Percentiles rank a stretch among this genome's conserved stretches.
Evolutionary conservation across 306 rosid genomes (phyloP).

Genomic region (Ochetophila trinervis): DNA sequence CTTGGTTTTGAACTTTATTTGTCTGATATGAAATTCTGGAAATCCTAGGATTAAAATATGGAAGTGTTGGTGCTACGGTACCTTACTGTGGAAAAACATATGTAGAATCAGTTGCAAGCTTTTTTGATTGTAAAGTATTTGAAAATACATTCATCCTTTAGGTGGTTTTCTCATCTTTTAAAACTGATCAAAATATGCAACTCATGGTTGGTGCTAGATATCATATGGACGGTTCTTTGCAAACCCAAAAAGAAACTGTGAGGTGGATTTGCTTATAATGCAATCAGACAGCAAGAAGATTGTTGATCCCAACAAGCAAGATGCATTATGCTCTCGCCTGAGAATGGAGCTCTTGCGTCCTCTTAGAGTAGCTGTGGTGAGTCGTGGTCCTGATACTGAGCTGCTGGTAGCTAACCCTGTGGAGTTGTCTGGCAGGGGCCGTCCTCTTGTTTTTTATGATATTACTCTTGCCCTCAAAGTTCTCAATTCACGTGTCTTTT

Average conservation of each 20-base stretch:
- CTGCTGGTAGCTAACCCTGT: constrained; percentile 63
- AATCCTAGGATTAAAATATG: no score
- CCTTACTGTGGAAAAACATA: neutral
- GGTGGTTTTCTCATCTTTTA: neutral
- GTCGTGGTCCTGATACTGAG: constrained; percentile 60
- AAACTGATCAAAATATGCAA: neutral
- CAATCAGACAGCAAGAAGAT: constrained; percentile 53
- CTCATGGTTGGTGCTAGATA: constrained; percentile 28
- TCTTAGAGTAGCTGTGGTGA: constrained; percentile 46
- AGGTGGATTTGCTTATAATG: constrained; percentile 46
- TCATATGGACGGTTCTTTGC: constrained; percentile 47
- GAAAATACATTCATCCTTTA: neutral
- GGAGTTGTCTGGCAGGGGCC: constrained; percentile 58
- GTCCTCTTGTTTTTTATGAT: constrained; percentile 54
- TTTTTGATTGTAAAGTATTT: neutral
- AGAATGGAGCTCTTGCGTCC: constrained; percentile 53
- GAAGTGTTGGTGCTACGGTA: neutral
- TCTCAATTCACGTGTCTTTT: constrained; percentile 40
- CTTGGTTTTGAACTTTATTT: neutral
- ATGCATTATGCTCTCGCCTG: constrained; percentile 42
- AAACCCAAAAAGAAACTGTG: constrained; percentile 41
- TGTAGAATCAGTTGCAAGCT: neutral
- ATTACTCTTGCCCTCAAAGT: constrained; percentile 47
- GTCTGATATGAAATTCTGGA: no score
- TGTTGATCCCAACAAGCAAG: constrained; percentile 42